Evolutionary conservation across 1,284 basidiomycete genomes (phyloP).

Genomic region (Irpex sp.): DNA sequence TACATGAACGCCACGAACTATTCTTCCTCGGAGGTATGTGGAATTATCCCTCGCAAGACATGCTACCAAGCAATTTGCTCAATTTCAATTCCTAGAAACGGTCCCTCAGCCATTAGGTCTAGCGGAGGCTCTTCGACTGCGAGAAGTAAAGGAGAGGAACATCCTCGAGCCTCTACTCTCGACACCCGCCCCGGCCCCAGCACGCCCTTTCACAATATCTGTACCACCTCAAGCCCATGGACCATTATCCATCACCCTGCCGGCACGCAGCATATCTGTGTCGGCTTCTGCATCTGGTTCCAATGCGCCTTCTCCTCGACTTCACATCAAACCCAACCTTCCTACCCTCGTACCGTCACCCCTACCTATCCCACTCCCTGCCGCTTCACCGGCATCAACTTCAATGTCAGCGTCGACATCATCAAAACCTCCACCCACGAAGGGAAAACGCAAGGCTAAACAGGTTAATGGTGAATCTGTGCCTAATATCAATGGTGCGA

Average conservation of each 20-base stretch:
- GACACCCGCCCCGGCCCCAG: constrained; percentile 21
- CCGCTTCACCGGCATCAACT: not conserved
- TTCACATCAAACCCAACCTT: not conserved
- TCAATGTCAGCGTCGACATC: not conserved
- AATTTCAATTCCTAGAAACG: constrained; percentile 44
- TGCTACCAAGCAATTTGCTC: not conserved
- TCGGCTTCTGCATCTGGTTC: constrained; percentile 4
- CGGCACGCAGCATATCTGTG: not conserved
- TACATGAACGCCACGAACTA: constrained; percentile 60
- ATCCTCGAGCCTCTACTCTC: constrained; percentile 51
- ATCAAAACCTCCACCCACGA: not conserved
- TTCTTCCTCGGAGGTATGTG: constrained; percentile 61
- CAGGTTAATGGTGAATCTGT: not conserved
- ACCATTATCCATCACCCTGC: not conserved
- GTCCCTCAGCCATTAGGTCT: constrained; percentile 62
- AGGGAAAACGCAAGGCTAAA: not conserved
- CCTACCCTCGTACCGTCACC: not conserved
- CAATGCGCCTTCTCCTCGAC: constrained; percentile 2
- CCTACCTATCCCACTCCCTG: not conserved
- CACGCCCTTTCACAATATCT: not conserved
- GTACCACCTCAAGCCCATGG: not conserved
- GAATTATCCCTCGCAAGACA: not conserved
- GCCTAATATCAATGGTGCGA: not conserved
- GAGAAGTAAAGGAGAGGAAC: constrained; percentile 55
- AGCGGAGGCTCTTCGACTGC: constrained; percentile 50